Conservation (phyloP, 2,329 filamentous ascomycete species). For the Westerdykella aurantiaca region DNA sequence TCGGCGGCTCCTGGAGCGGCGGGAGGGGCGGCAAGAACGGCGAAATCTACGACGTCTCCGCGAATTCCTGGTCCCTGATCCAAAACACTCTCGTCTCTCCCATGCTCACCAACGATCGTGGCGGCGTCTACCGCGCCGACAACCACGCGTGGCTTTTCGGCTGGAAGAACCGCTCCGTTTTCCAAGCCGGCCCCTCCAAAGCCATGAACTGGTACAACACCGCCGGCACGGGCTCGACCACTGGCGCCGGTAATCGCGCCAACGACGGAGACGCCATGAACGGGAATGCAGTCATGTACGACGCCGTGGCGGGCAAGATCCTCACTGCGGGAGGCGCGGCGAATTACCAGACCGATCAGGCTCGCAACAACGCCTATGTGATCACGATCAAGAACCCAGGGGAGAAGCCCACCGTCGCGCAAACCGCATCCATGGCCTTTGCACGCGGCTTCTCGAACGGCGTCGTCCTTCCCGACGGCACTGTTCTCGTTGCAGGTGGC, state of each 20-base stretch:
- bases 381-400: constrained; percentile 43
- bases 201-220: constrained; percentile 55
- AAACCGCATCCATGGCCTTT: constrained; percentile 21
- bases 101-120: constrained; percentile 47
- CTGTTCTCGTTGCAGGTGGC: constrained; percentile 31
- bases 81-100: constrained; percentile 41
- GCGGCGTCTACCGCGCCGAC: constrained; percentile 44
- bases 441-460: constrained; percentile 23
- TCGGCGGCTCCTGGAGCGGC: constrained; percentile 55
- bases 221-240: constrained; percentile 38
- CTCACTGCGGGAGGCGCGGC: constrained; percentile 48
- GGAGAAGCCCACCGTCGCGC: constrained; percentile 14
- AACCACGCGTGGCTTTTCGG: constrained; percentile 53
- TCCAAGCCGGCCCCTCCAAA: constrained; percentile 52
- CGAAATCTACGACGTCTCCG: constrained; percentile 42
- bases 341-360: constrained; percentile 42
- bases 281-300: constrained; percentile 54
- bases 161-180: constrained; percentile 46
- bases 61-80: constrained; percentile 46
- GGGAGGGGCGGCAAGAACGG: constrained; percentile 49
- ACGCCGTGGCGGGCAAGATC: constrained; percentile 51
- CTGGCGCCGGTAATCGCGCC: constrained; percentile 41
- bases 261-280: constrained; percentile 50
- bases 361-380: constrained; percentile 44
- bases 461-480: constrained; percentile 31